These are phyloP conservation scores for Mycena latifolia DNA, from an alignment of 768 basidiomycete species.

Conservation along the genomic window DNA sequence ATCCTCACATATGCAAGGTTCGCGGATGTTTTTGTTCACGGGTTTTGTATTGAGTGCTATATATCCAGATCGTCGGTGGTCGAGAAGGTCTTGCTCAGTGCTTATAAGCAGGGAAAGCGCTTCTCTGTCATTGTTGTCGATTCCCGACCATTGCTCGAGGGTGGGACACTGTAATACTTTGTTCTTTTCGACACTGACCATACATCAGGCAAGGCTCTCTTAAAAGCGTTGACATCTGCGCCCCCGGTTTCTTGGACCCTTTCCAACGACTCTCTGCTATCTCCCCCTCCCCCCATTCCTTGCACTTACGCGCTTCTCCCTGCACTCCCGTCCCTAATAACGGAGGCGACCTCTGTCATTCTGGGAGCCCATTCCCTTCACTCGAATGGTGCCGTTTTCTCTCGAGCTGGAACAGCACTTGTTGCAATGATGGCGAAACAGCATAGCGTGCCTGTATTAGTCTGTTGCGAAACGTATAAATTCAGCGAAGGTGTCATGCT, in stretches of 20 bases:
- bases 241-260: slow-evolving; percentile 42
- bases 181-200: slow-evolving; percentile 6
- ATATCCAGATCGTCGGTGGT: slow-evolving; percentile 88
- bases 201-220: slow-evolving; percentile 78
- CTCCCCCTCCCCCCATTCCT: slow-evolving; percentile 66
- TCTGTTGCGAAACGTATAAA: slow-evolving; percentile 99
- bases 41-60: too few relatives aligned
- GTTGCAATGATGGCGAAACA: slow-evolving; percentile 97
- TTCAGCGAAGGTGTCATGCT: slow-evolving; percentile 93
- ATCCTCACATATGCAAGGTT: slow-evolving; percentile 95
- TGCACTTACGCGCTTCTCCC: slow-evolving; percentile 95
- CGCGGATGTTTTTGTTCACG: not conserved
- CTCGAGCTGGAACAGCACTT: slow-evolving; percentile 94
- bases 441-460: slow-evolving; percentile 91
- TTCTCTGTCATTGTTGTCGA: slow-evolving; percentile 96
- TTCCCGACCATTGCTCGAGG: slow-evolving; percentile 95
- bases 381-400: slow-evolving; percentile 94
- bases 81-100: slow-evolving; percentile 87
- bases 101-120: slow-evolving; percentile 76
- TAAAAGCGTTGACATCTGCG: slow-evolving; percentile 75
- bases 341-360: slow-evolving; percentile 86
- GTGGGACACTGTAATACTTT: slow-evolving; percentile 47
- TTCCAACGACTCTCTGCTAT: slow-evolving; percentile 30
- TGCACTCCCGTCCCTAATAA: slow-evolving; percentile 83
- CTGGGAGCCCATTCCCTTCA: slow-evolving; percentile 96